phyloP scores from a whole-genome alignment of 495 filamentous ascomycete genomes.

The Parathielavia appendiculata region DNA sequence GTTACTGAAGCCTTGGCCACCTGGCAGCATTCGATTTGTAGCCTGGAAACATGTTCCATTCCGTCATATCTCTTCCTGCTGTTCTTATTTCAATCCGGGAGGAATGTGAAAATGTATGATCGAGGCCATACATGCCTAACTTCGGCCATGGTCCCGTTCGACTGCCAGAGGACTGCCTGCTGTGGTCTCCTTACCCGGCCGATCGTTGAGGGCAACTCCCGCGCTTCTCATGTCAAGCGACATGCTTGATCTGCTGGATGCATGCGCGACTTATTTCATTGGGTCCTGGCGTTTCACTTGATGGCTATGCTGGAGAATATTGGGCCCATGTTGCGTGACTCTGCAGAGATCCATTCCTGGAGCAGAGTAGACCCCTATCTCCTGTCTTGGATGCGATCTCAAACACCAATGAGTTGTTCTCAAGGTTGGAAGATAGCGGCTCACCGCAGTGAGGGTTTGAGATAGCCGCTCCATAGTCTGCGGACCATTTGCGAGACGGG shows the following conservation, averaged over 20 bases:
- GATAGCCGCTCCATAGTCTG: neutral
- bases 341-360: neutral
- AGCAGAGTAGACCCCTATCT: conserved; percentile 4
- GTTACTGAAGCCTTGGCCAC: conserved; percentile 11
- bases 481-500: neutral
- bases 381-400: neutral
- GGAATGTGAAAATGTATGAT: conserved; percentile 17
- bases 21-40: conserved; percentile 20
- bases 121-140: neutral
- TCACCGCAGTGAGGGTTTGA: neutral
- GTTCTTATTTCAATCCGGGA: conserved; percentile 4
- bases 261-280: conserved; percentile 17
- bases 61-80: neutral
- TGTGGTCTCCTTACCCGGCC: neutral
- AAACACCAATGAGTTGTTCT: neutral
- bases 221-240: neutral
- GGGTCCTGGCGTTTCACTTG: conserved; percentile 2
- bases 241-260: neutral
- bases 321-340: neutral
- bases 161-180: neutral
- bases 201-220: conserved; percentile 3
- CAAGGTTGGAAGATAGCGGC: neutral
- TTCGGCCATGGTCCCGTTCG: neutral
- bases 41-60: neutral
- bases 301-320: neutral